phyloP scores from a whole-genome alignment of 2,329 filamentous ascomycete genomes.

The Botrytis deweyae region DNA sequence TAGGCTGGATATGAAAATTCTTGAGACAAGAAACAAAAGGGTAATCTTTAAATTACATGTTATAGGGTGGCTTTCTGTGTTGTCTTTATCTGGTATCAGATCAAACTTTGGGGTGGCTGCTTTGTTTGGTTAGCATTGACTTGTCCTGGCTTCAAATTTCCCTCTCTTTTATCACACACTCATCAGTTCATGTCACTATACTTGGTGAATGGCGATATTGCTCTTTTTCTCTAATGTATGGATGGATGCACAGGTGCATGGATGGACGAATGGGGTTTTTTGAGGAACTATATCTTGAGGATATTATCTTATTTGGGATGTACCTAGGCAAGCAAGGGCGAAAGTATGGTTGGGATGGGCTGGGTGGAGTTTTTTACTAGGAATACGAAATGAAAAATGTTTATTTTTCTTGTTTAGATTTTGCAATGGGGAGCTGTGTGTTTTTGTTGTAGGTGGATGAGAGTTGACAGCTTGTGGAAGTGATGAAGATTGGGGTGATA shows the following conservation, averaged over 20 bases:
- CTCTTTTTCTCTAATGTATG: conserved; percentile 10
- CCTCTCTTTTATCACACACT: not conserved
- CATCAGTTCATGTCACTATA: not conserved
- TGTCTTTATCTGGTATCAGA: conserved; percentile 7
- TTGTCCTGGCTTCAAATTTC: not conserved
- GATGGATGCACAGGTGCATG: conserved; percentile 7
- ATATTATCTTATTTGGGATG: not conserved
- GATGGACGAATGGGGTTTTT: not conserved
- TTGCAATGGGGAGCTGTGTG: not conserved
- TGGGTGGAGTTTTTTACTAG: conserved; percentile 8
- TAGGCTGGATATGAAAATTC: not conserved
- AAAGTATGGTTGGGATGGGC: conserved; percentile 5
- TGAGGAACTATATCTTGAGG: conserved; percentile 5
- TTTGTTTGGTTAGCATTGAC: conserved; percentile 12
- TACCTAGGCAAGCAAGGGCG: conserved; percentile 3
- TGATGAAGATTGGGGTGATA: not conserved
- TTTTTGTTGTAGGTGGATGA: not conserved
- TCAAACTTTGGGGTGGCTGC: conserved; percentile 2
- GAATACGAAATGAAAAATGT: not conserved
- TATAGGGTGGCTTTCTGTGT: conserved; percentile 7
- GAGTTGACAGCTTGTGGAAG: not conserved
- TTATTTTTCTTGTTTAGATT: not conserved
- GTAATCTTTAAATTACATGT: conserved; percentile 4
- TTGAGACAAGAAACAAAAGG: conserved; percentile 2
- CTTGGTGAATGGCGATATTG: conserved; percentile 15